Evolutionary conservation across 2,329 filamentous ascomycete genomes (phyloP).

Genomic region (Ceratocystis colombiana): DNA sequence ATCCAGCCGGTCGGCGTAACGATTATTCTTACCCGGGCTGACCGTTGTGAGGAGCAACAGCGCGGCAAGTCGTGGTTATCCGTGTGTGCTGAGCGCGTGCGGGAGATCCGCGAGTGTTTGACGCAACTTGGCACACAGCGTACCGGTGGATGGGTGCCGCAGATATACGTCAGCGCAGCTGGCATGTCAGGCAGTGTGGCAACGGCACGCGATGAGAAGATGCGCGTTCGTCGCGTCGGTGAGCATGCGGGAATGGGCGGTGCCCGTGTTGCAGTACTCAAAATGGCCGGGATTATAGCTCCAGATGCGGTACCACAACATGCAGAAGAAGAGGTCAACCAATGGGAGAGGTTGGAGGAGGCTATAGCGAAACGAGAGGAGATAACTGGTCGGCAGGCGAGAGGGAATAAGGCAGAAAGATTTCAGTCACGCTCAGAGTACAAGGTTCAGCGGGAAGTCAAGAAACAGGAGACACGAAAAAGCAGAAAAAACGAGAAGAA

Average conservation of each 20-base stretch:
- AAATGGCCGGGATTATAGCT: slow-evolving; percentile 35
- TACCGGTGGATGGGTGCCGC: slow-evolving; percentile 32
- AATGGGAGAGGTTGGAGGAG: slow-evolving; percentile 28
- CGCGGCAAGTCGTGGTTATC: slow-evolving; percentile 27
- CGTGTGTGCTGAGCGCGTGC: slow-evolving; percentile 30
- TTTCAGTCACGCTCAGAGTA: neutral
- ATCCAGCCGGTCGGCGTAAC: slow-evolving; percentile 31
- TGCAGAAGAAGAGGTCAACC: neutral
- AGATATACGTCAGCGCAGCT: slow-evolving; percentile 35
- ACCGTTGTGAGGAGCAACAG: slow-evolving; percentile 35
- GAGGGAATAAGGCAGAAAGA: neutral
- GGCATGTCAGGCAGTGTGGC: slow-evolving; percentile 32
- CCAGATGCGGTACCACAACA: neutral
- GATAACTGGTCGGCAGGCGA: neutral
- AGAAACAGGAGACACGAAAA: slow-evolving; percentile 1
- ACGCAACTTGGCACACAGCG: slow-evolving; percentile 25
- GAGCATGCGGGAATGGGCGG: slow-evolving; percentile 34
- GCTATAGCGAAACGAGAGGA: slow-evolving; percentile 25
- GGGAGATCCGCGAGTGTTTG: slow-evolving; percentile 29
- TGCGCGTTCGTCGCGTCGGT: slow-evolving; percentile 27
- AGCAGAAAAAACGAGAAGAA: neutral
- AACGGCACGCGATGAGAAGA: slow-evolving; percentile 25
- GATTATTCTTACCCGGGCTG: slow-evolving; percentile 48
- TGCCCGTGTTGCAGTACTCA: slow-evolving; percentile 35
- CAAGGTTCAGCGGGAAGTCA: neutral